Conservation (phyloP, 441 rosid genomes). For the Isatis lusitanica region DNA sequence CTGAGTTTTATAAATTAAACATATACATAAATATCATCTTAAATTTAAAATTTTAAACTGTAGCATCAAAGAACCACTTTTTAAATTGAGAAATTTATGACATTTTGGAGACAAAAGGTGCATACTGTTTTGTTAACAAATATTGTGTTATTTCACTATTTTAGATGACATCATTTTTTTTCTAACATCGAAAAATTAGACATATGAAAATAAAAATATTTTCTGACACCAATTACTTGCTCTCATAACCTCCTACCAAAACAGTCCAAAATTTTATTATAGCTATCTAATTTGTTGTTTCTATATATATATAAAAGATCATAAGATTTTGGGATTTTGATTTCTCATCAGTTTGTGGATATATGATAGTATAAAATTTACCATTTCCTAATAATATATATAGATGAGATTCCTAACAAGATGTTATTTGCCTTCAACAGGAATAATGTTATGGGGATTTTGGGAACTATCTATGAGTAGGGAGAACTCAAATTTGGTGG, state of each 20-base stretch:
- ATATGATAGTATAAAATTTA: background rate
- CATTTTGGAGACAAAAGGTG: background rate
- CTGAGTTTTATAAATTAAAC: background rate
- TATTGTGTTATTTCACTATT: background rate
- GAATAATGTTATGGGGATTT: conserved; percentile 86
- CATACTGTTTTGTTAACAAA: background rate
- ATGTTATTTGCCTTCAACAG: conserved; percentile 7
- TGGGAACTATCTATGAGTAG: conserved; percentile 94
- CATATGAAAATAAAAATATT: no score
- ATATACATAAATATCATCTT: background rate
- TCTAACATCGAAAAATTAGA: no score
- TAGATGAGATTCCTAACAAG: background rate
- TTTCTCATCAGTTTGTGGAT: background rate
- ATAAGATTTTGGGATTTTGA: background rate
- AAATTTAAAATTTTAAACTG: background rate
- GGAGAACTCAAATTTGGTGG: conserved; percentile 57
- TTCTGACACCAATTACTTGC: no score
- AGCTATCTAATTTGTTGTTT: background rate
- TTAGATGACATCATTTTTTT: no score
- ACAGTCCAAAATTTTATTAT: background rate
- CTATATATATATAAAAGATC: no score
- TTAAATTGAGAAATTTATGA: background rate
- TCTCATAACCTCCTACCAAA: background rate
- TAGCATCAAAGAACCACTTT: background rate
- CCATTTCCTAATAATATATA: background rate